phyloP scores from a whole-genome alignment of 495 filamentous ascomycete species.

The Aspergillus ellipticus region DNA sequence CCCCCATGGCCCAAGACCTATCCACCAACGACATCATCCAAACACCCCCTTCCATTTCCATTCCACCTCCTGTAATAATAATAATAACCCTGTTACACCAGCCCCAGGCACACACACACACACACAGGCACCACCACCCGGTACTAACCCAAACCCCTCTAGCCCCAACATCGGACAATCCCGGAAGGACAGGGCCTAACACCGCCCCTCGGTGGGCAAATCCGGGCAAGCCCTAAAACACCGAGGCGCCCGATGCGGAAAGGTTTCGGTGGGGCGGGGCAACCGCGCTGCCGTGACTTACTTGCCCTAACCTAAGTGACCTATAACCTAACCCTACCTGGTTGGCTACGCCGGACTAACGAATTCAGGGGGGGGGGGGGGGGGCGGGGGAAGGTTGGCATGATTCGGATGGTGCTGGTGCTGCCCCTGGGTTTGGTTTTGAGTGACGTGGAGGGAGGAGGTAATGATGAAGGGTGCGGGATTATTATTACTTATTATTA shows the following conservation, averaged over 20 bases:
- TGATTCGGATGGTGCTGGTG: no score
- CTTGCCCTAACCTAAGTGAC: background rate
- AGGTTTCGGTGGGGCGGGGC: background rate
- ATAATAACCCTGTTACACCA: no score
- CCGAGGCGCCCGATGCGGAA: background rate
- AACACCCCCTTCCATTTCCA: no score
- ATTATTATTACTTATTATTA: no score
- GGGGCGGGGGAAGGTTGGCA: no score
- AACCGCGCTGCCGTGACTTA: background rate
- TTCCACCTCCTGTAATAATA: no score
- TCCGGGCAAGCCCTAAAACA: constrained; percentile 20
- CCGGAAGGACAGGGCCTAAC: constrained; percentile 7
- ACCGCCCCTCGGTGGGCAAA: constrained; percentile 17
- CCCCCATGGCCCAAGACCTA: background rate
- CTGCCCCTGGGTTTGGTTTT: no score
- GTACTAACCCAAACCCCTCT: background rate
- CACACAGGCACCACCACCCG: background rate
- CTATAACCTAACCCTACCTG: background rate
- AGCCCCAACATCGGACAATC: constrained; percentile 11
- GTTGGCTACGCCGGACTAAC: background rate
- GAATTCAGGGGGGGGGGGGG: background rate
- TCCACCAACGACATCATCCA: background rate
- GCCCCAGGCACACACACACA: no score
- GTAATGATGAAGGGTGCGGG: no score
- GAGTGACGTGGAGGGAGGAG: no score